A percentile compares a stretch with the other conserved stretches of the same genome.
phyloP scores from a whole-genome alignment of 257 asterid species.

The Primulina tabacum region DNA sequence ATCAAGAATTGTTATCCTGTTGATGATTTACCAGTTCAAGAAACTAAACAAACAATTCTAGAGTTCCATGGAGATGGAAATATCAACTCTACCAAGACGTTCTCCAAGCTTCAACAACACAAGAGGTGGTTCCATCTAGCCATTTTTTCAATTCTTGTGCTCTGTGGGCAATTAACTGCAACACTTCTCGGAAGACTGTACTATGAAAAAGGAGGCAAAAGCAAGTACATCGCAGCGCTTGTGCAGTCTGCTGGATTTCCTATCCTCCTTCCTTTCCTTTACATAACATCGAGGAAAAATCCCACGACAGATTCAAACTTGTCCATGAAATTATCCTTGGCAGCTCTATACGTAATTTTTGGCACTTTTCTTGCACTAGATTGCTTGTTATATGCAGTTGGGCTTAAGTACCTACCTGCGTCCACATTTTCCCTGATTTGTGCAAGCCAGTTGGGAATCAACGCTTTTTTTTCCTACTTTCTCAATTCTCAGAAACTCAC shows the following conservation, averaged over 20 bases:
- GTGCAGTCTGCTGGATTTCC: constrained; percentile 47
- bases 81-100: neutral
- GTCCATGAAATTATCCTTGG: constrained; percentile 8
- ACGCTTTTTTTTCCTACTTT: constrained; percentile 42
- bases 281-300: constrained; percentile 9
- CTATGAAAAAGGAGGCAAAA: constrained; percentile 46
- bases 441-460: constrained; percentile 44
- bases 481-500: constrained; percentile 41
- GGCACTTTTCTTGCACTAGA: constrained; percentile 28
- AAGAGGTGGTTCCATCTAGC: constrained; percentile 35
- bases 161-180: constrained; percentile 39
- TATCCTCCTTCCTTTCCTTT: constrained; percentile 35
- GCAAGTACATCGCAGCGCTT: constrained; percentile 42
- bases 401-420: constrained; percentile 38
- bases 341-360: constrained; percentile 20
- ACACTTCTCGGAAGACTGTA: constrained; percentile 42
- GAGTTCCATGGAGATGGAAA: neutral
- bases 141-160: constrained; percentile 27
- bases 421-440: constrained; percentile 39
- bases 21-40: constrained; percentile 28
- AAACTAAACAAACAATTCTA: constrained; percentile 18
- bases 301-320: neutral
- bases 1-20: neutral
- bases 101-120: constrained; percentile 4
- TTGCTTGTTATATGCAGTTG: constrained; percentile 36